Evolutionary conservation across 768 basidiomycete genomes (phyloP), one percentile per base, ranked within the genome.

Genomic region (Kwoniella europaea): DNA sequence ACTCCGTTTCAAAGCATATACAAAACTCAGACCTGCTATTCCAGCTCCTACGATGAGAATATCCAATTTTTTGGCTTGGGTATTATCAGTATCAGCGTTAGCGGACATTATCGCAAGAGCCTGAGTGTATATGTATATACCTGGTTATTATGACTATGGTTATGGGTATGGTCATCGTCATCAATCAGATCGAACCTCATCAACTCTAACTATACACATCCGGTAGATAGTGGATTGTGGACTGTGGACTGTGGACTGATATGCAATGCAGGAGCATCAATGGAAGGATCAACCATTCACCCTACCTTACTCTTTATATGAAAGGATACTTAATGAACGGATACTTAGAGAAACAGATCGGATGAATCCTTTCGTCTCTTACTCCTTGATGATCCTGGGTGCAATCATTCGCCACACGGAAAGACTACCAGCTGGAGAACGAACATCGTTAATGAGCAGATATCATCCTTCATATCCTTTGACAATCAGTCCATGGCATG

Each of bases 31-130:
- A 4, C 76, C 76, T 2, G 71, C 71, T n/a, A 77, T 66, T 15
- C 76, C 76, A 13, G 73, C 76, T 3, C 76, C 76, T 56, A 77
- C 57, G 27, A 77, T 59, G 15, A 77, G 52, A 24, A 77, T 59
- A 3, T 67, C 24, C 12, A 61, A 61, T 43, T 24, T 29, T 16
- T 27, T 41, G 15, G 10, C 6, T 27, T 9, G 22, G 57, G 24
- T 27, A 24, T 35, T 41, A 7, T 12, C 27, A 29, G n/a, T 3
- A 22, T 59, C 27, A 59, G 22, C 15, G 22, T n/a, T 2, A 15
- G n/a, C 27, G 57, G n/a, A 59, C 24, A 41, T 59, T 59, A 50
- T 50, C 18, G 46, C 18, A 15, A 50, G 46, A 50, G 13, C 12
- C 10, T 15, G 7, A 13, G 46, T 13, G 46, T 50, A 50, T 16